These are phyloP conservation scores for Entomortierella lignicola DNA, from an alignment of 192 early-diverging fungal species.

Conservation along the genomic window DNA sequence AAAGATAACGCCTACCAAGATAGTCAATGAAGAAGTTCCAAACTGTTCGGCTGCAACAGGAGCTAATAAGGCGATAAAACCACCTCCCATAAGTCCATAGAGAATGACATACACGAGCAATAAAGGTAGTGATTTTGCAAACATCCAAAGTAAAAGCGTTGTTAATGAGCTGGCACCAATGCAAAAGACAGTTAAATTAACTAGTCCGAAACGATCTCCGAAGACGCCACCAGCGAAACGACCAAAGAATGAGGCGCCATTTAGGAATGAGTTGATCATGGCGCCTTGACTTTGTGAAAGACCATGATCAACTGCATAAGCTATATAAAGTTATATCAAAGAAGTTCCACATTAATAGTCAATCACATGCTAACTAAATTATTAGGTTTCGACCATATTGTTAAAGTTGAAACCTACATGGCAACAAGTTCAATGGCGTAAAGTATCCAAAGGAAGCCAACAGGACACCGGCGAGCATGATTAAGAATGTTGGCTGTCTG, in stretches of 20 bases:
- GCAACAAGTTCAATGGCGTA: slow-evolving; percentile 28
- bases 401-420: slow-evolving; percentile 36
- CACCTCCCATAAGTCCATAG: slow-evolving; percentile 63
- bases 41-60: slow-evolving; percentile 53
- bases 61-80: slow-evolving; percentile 54
- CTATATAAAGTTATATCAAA: background rate
- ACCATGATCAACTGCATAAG: slow-evolving; percentile 44
- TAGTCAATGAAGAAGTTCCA: slow-evolving; percentile 51
- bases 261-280: slow-evolving; percentile 56
- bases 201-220: slow-evolving; percentile 59
- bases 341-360: background rate
- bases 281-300: slow-evolving; percentile 37
- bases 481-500: slow-evolving; percentile 51
- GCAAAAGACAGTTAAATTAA: slow-evolving; percentile 55
- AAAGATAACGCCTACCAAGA: slow-evolving; percentile 57
- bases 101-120: slow-evolving; percentile 57
- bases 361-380: background rate
- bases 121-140: slow-evolving; percentile 51
- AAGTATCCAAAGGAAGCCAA: slow-evolving; percentile 62
- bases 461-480: slow-evolving; percentile 53
- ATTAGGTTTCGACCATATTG: no score
- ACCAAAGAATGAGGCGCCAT: slow-evolving; percentile 60
- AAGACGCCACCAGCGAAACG: slow-evolving; percentile 60
- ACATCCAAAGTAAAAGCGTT: slow-evolving; percentile 59
- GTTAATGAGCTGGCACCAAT: slow-evolving; percentile 55